Conservation (phyloP, 129 eudicot species). For the Smallanthus sonchifolius region DNA sequence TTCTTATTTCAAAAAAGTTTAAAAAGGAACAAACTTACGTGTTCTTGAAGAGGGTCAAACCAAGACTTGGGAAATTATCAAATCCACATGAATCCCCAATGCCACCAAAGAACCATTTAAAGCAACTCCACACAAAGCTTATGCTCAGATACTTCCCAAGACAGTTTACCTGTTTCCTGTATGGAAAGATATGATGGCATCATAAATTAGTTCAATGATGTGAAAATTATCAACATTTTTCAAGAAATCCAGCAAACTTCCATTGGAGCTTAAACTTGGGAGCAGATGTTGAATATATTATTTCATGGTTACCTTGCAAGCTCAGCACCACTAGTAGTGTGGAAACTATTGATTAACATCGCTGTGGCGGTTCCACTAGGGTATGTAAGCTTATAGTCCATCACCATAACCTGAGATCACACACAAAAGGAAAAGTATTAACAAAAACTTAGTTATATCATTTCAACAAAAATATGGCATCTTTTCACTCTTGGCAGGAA, state of each 20-base stretch:
- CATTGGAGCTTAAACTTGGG: no score
- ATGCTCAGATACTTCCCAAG: slow-evolving; percentile 25
- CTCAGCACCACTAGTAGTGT: slow-evolving; percentile 82
- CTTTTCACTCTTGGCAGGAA: no score
- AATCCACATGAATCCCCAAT: slow-evolving; percentile 24
- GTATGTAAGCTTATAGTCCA: slow-evolving; percentile 81
- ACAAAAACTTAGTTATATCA: neutral
- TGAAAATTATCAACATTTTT: neutral
- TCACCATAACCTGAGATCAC: slow-evolving; percentile 54
- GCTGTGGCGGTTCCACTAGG: slow-evolving; percentile 98
- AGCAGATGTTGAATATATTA: neutral
- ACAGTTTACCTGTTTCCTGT: slow-evolving; percentile 73
- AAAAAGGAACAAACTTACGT: neutral
- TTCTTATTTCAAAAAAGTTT: neutral
- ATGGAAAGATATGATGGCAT: neutral
- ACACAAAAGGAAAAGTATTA: neutral
- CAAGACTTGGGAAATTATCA: slow-evolving; percentile 21
- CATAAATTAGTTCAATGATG: neutral
- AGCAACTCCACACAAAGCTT: slow-evolving; percentile 22
- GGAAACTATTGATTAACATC: slow-evolving; percentile 90
- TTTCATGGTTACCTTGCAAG: slow-evolving; percentile 60
- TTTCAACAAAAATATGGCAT: no score
- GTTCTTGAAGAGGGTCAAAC: slow-evolving; percentile 6
- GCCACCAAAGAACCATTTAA: slow-evolving; percentile 28
- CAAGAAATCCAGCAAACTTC: neutral